Conservation (phyloP, 352 stramenopile species). For the Globisporangium mamillatum region DNA sequence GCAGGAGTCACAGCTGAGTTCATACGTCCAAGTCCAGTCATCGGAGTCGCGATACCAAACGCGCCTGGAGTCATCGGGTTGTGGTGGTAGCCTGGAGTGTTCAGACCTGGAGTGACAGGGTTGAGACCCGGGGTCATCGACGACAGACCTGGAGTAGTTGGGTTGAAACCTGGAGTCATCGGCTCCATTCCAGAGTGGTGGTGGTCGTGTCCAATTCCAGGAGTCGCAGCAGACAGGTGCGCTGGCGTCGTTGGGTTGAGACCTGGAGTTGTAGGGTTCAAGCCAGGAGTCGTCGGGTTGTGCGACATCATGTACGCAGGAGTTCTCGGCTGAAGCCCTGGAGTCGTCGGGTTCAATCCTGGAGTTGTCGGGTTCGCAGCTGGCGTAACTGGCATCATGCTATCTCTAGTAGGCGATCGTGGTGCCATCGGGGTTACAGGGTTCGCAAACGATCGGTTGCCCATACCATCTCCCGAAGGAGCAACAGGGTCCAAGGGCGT, state of each 20-base stretch:
- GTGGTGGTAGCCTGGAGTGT: conserved; percentile 80
- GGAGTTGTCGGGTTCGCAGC: conserved; percentile 72
- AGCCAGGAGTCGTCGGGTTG: conserved; percentile 73
- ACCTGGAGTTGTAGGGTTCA: conserved; percentile 79
- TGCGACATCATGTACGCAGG: conserved; percentile 75
- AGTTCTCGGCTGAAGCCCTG: conserved; percentile 72
- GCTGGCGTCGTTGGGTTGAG: conserved; percentile 73
- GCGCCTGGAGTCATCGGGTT: conserved; percentile 87
- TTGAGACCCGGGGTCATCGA: conserved; percentile 81
- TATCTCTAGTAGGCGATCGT: conserved; percentile 61
- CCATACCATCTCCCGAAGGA: conserved; percentile 55
- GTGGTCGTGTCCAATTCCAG: conserved; percentile 58
- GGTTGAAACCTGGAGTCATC: conserved; percentile 87
- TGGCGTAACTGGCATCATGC: conserved; percentile 65
- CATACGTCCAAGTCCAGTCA: conserved; percentile 53
- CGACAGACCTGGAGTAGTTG: conserved; percentile 75
- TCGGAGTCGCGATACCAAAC: conserved; percentile 71
- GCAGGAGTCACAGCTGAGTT: conserved; percentile 60
- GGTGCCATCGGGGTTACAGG: conserved; percentile 51
- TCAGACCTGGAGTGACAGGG: conserved; percentile 76
- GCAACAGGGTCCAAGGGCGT: conserved; percentile 76
- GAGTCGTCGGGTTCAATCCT: conserved; percentile 79
- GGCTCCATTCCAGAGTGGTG: conserved; percentile 74
- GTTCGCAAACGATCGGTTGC: conserved; percentile 48
- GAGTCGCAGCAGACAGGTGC: conserved; percentile 66